Conservation (phyloP, 2,329 filamentous ascomycete genomes). For the Metarhizium robertsii region DNA sequence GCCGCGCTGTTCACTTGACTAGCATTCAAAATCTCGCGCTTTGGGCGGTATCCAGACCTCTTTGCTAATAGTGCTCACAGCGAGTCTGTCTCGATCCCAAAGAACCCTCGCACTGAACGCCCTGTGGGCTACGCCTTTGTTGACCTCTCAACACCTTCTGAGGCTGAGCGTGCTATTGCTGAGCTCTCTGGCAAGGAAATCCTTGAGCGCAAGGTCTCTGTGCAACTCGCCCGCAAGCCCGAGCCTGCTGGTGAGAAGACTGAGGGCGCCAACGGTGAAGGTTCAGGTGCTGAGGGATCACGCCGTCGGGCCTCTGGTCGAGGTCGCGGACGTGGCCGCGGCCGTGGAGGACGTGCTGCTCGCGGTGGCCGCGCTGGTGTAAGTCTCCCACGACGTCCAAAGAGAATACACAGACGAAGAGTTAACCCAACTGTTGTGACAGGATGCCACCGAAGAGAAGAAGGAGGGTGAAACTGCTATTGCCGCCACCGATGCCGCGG, state of each 20-base stretch:
- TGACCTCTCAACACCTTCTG: slow-evolving; percentile 86
- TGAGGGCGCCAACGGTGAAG: slow-evolving; percentile 69
- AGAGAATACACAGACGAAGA: slow-evolving; percentile 10
- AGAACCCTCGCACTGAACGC: slow-evolving; percentile 97
- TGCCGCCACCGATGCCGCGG: slow-evolving; percentile 35
- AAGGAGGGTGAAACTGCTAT: slow-evolving; percentile 32
- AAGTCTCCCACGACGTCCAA: slow-evolving; percentile 13
- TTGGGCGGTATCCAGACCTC: neutral
- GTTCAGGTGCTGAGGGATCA: slow-evolving; percentile 56
- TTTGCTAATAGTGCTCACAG: slow-evolving; percentile 35
- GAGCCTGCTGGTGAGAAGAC: slow-evolving; percentile 72
- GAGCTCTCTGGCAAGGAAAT: slow-evolving; percentile 97
- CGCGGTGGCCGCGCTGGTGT: slow-evolving; percentile 42
- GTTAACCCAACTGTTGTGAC: slow-evolving; percentile 9
- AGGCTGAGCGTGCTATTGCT: slow-evolving; percentile 90
- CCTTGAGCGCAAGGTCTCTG: slow-evolving; percentile 96
- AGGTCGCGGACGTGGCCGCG: slow-evolving; percentile 60
- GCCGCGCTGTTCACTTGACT: neutral
- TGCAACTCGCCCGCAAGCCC: slow-evolving; percentile 96
- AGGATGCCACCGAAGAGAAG: slow-evolving; percentile 32
- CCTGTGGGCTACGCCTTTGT: slow-evolving; percentile 99
- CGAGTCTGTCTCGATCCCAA: slow-evolving; percentile 97
- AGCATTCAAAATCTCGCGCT: neutral
- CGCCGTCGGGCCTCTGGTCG: slow-evolving; percentile 55
- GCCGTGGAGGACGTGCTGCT: slow-evolving; percentile 55